These are phyloP conservation scores for Combretum micranthum DNA, from an alignment of 345 rosid genomes.

Conservation along the genomic window DNA sequence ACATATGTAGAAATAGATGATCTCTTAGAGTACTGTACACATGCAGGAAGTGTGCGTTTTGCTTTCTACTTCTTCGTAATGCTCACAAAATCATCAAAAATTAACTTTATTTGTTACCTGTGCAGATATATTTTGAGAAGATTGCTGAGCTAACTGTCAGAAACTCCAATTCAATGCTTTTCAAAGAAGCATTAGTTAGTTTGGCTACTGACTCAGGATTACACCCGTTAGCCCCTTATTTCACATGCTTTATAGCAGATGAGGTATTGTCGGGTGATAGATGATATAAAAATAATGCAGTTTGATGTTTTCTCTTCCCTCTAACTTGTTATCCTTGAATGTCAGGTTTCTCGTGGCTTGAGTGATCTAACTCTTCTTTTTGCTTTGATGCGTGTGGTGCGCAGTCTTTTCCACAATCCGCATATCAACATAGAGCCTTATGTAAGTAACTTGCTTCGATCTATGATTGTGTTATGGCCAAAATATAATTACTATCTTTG, in stretches of 20 bases:
- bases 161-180: conserved; percentile 63
- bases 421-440: conserved; percentile 88
- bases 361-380: conserved; percentile 69
- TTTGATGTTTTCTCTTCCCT: conserved; percentile 9
- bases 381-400: conserved; percentile 86
- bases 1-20: too few relatives aligned
- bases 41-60: too few relatives aligned
- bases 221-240: conserved; percentile 97
- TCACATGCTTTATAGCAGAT: conserved; percentile 81
- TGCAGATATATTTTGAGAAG: conserved; percentile 93
- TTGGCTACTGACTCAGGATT: conserved; percentile 94
- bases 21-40: too few relatives aligned
- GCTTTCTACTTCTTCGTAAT: too few relatives aligned
- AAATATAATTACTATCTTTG: too few relatives aligned
- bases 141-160: conserved; percentile 80
- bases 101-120: not conserved
- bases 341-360: conserved; percentile 89
- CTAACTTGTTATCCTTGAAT: conserved; percentile 12
- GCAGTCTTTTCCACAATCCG: conserved; percentile 83
- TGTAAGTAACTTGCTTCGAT: conserved; percentile 44
- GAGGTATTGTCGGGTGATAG: conserved; percentile 46
- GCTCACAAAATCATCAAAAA: too few relatives aligned
- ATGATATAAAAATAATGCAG: not conserved
- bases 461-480: not conserved
- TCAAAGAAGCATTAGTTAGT: conserved; percentile 88